Base-by-base conservation (phyloP, 2,329 filamentous ascomycete genomes). In the Ambrosiella beaveri region DNA sequence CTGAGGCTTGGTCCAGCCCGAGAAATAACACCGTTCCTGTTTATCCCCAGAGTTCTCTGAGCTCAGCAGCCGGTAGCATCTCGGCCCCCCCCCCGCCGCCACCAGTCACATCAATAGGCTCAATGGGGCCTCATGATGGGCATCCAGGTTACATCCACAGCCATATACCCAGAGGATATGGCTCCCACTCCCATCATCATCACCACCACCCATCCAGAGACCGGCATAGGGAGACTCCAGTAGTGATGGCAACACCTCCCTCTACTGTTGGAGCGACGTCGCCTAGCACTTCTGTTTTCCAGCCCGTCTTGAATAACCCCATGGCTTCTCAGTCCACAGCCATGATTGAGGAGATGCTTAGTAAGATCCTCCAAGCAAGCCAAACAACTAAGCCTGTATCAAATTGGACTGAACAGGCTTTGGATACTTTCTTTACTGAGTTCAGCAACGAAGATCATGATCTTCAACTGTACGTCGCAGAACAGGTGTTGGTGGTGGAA, bases 381-480 rank as follows among this genome's bases (percentile, higher is more conserved):
- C 68, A 67, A 40, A 64, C 68, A 7, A 68, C n/a, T 9, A 41
- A 51, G 11, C 5, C 64, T n/a, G 65, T 68, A 5, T 70, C 73
- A 5, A 71, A 68, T 41, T 81, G 77, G 77, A 71, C 75, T 4
- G 78, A 81, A 65, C 74, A 77, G 65, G 78, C 78, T 0, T 70
- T 81, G 56, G 78, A 81, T 58, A 71, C 80, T 4, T 77, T 81
- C 64, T 81, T 81, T 66, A 71, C 72, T 38, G 78, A 81, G 60
- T 81, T 81, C 64, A 68, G 72, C 12, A 72, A 75, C 53, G 78
- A 81, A 62, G 77, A 81, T 60, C 69, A 75, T 60, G 78, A 81
- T 63, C 65, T 81, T 58, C 78, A 81, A 68, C 69, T 81, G 44
- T 78, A 76, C 66, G 77, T 81, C 39, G 77, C 77, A 0, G 78